phyloP scores from a whole-genome alignment of 495 filamentous ascomycete genomes.

The Astrocystis sublimbata region DNA sequence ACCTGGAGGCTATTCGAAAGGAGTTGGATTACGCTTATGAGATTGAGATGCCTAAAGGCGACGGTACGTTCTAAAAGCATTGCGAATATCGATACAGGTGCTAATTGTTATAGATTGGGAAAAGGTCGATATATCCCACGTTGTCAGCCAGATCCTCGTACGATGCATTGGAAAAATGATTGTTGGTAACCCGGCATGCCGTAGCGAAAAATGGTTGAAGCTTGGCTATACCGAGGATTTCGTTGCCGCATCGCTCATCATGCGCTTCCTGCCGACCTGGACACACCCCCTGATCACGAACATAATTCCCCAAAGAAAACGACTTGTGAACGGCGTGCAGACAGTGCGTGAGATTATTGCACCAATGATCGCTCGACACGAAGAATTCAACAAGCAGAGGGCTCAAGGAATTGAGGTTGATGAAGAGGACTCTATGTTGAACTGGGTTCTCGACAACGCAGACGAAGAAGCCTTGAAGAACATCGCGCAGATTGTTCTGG shows the following conservation, averaged over 20 bases:
- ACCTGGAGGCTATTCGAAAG: background rate
- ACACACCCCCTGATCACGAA: conserved; percentile 30
- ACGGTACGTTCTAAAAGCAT: background rate
- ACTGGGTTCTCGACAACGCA: conserved; percentile 18
- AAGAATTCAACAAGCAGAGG: background rate
- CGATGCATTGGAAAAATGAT: conserved; percentile 47
- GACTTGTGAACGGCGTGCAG: background rate
- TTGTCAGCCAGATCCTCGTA: conserved; percentile 33
- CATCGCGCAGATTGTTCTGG: conserved; percentile 19
- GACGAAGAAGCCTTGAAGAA: background rate
- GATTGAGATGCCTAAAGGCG: conserved; percentile 6
- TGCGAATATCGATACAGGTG: background rate
- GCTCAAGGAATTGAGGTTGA: background rate
- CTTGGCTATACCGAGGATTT: conserved; percentile 22
- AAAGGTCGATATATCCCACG: background rate
- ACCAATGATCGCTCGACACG: background rate
- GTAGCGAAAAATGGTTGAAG: conserved; percentile 48
- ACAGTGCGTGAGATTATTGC: background rate
- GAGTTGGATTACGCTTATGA: conserved; percentile 15
- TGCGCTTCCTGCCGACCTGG: conserved; percentile 45
- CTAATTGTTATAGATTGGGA: background rate
- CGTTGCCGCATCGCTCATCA: background rate
- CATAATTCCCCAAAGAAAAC: conserved; percentile 15
- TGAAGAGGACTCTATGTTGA: conserved; percentile 14
- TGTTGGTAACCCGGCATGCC: conserved; percentile 42